Base-by-base conservation (phyloP, 2,329 filamentous ascomycete genomes). In the Aspergillus intermedius region DNA sequence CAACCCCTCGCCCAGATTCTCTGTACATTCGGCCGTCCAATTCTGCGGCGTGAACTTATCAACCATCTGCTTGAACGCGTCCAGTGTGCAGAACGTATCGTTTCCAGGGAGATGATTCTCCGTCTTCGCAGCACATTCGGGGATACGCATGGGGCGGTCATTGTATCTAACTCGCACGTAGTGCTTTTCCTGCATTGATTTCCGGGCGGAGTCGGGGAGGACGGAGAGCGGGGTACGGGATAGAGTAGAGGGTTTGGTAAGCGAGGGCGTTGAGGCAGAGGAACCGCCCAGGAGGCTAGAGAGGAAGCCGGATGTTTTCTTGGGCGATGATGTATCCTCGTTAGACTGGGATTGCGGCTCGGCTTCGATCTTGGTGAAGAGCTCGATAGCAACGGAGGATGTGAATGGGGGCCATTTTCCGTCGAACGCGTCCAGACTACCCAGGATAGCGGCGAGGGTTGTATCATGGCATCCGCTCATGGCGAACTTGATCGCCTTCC, bases 101-200 rank as follows among this genome's bases (percentile, higher is more conserved):
- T 97, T 87, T 1, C 89, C 89, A 1, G 88, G 81, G 2, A 95
- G 76, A 69, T 98, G 93, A 52, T 91, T 94, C 5, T 89, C 88
- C 0, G 76, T 69, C 8, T 77, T 70, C 56, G 79, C 82, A 10
- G 68, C 69, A 68, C 93, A 98, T 2, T 88, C 91, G 0, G 91
- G 91, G 15, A 98, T 77, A 12, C 78, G 81, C 62, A 97, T 81
- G 3, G 89, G 80, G 46, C 79, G 77, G 66, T 97, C 93, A 60
- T 98, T 98, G 70, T 95, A 98, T 45, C 91, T 81, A 49, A 98
- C 68, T 15, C 93, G 83, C 12, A 98, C 91, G 68, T 87, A 98
- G 74, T 94, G 90, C 12, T 15, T n/a, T 2, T 82, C 84, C 47
- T 61, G 57, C n/a, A 64, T 50, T 28, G 56, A 55, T 19, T 66